Base-by-base conservation (phyloP, 495 filamentous ascomycete species). In the Beverwykella pulmonaria region DNA sequence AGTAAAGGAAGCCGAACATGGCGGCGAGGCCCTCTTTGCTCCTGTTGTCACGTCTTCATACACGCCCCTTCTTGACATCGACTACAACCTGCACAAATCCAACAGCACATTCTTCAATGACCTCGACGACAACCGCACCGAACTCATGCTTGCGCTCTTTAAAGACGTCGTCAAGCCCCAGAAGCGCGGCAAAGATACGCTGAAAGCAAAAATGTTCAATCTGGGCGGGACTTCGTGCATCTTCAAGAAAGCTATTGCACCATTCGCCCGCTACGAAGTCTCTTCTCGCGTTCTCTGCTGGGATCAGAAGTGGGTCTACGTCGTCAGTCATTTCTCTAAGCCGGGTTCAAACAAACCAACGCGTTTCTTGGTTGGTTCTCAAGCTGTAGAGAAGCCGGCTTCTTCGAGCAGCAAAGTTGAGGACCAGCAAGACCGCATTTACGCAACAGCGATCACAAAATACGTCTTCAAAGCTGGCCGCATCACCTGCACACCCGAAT, bases 401-500 rank as follows among this genome's bases (percentile, higher is more conserved):
- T 36, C 75, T 79, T 47, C 80, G n/a, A n/a, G n/a, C 78, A 3
- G 76, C 71, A 19, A 72, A 68, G 25, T 15, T 20, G 44, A 17
- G 22, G 61, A 50, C 41, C 46, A 44, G 22, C 32, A 47, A 15
- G 74, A 55, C 14, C 14, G 53, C 22, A 68, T 96, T 34, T 85
- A 89, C 65, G 92, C 92, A 0, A 87, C 86, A 5, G 88, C 85
- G 1, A 71, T 96, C n/a, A 88, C 86, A 70, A 93, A 94, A 79
- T 97, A 94, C 71, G 92, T 95, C 3, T 89, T 92, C 71, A 96
- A 97, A 79, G 84, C 90, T 69, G 92, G 92, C 0, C 80, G 93
- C n/a, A 76, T 92, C 67, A 98, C 93, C 6, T 84, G 96, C 8
- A 83, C 90, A 34, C 92, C 93, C 6, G 91, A 92, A 74, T 79